phyloP scores from a whole-genome alignment of 2,329 filamentous ascomycete genomes.

The Aspergillus nomiae region DNA sequence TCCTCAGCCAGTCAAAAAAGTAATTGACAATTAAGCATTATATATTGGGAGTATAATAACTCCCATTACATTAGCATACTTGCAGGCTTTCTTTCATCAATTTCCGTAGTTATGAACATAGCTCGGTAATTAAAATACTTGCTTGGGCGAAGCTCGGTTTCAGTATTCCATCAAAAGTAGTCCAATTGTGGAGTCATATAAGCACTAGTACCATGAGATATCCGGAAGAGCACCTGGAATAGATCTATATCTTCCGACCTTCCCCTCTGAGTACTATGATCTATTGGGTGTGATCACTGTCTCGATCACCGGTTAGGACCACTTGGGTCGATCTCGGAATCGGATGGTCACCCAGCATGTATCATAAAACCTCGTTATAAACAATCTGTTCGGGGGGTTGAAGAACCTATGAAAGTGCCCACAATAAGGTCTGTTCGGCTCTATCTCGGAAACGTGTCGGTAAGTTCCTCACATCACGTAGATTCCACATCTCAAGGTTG shows the following conservation, averaged over 20 bases:
- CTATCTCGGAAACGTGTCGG: not conserved
- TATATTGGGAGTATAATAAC: not conserved
- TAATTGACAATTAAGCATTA: not conserved
- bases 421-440: not conserved
- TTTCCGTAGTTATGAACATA: not conserved
- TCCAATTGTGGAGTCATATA: not conserved
- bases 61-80: not conserved
- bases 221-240: not conserved
- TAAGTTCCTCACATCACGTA: not conserved
- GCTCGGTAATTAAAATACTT: not conserved
- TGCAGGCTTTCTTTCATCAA: not conserved
- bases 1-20: not conserved
- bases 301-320: not conserved
- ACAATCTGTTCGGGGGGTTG: too few relatives aligned
- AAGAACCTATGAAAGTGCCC: not conserved
- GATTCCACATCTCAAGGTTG: too few relatives aligned
- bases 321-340: not conserved
- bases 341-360: not conserved
- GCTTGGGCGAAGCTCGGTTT: not conserved
- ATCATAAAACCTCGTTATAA: not conserved
- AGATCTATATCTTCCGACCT: not conserved
- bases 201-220: not conserved
- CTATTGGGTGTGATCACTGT: not conserved
- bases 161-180: not conserved
- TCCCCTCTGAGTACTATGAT: not conserved